Base-by-base conservation (phyloP, 1,139 yeast species). In the Geotrichum restrictum region DNA sequence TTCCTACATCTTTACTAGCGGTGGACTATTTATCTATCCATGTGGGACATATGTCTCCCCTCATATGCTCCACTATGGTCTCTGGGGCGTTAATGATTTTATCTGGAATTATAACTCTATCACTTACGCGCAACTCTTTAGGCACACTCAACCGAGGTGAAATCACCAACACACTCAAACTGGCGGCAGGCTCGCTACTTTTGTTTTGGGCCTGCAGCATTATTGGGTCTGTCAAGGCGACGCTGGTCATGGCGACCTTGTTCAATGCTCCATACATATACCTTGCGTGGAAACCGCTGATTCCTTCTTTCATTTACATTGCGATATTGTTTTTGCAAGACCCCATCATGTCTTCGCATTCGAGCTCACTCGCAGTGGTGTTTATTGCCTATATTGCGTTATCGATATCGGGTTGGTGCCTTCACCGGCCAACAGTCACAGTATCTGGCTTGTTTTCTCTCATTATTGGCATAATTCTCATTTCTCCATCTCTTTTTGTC, bases 1-100 rank as follows among this genome's bases (percentile, higher is more conserved):
- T 71, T n/a, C 71, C 74, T 1, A 71, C 73, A 0, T 65, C 68
- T 1, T 50, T 69, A 31, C 55, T 67, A 41, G 68, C 69, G 1
- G 58, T 59, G 36, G 65, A 57, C 56, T 66, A 56, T 38, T 57
- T 58, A 16, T 56, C 58, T 21, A 40, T 49, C 14, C 54, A 49
- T 32, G 53, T 54, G 33, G 39, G 53, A 34, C 42, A 54, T 51
- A 36, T 48, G 48, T 24, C 60, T 1, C 57, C 57, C 2, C 31
- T 54, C 7, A 45, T 57, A 6, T 53, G 65, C 3, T 55, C 61
- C 21, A 44, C 59, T 21, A 51, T 63, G 54, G 63, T 63, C 11
- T 52, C 63, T 3, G 67, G 69, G 4, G 49, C 60, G 10, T 56
- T 64, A 11, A 52, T 64, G 53, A 31, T 62, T 11, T 45, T 60